A percentile compares a stretch with the other conserved stretches of the same genome.
These are phyloP conservation scores for Emergomyces pasteurianus DNA, from an alignment of 2,329 filamentous ascomycete genomes.

Conservation along the genomic window DNA sequence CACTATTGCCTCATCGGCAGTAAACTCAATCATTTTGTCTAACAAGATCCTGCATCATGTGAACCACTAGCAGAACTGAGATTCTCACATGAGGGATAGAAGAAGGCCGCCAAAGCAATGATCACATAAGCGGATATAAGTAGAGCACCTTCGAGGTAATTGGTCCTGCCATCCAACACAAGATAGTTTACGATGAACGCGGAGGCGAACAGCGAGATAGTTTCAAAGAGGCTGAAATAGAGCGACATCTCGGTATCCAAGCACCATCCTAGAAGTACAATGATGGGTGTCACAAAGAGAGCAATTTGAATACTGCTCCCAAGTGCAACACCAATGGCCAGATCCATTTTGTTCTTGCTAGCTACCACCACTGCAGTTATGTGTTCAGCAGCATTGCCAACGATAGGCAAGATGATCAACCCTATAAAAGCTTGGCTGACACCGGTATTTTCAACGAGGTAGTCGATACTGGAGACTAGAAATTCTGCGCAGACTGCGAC, in stretches of 20 bases:
- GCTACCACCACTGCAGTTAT: slow-evolving; percentile 60
- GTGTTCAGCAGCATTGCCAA: slow-evolving; percentile 63
- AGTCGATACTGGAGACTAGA: slow-evolving; percentile 55
- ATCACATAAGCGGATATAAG: slow-evolving; percentile 57
- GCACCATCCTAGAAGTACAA: slow-evolving; percentile 61
- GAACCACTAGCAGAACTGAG: slow-evolving; percentile 27
- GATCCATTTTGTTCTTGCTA: slow-evolving; percentile 64
- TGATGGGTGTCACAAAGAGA: slow-evolving; percentile 56
- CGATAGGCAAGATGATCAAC: slow-evolving; percentile 59
- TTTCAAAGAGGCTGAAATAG: slow-evolving; percentile 83
- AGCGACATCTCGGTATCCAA: slow-evolving; percentile 59
- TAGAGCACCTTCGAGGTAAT: slow-evolving; percentile 66
- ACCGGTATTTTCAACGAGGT: slow-evolving; percentile 44
- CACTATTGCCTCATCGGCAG: background rate
- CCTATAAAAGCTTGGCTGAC: slow-evolving; percentile 58
- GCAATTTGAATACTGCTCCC: slow-evolving; percentile 62
- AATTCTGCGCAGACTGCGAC: slow-evolving; percentile 60
- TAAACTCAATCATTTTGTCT: background rate
- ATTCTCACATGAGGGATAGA: slow-evolving; percentile 45
- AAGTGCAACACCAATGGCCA: slow-evolving; percentile 60
- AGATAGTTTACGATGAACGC: slow-evolving; percentile 82
- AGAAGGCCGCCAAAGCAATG: slow-evolving; percentile 55
- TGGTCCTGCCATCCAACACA: slow-evolving; percentile 72
- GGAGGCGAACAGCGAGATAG: slow-evolving; percentile 71
- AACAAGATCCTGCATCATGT: slow-evolving; percentile 6